Evolutionary conservation across 2,329 filamentous ascomycete species (phyloP).

Genomic region (Escovopsis sp.): DNA sequence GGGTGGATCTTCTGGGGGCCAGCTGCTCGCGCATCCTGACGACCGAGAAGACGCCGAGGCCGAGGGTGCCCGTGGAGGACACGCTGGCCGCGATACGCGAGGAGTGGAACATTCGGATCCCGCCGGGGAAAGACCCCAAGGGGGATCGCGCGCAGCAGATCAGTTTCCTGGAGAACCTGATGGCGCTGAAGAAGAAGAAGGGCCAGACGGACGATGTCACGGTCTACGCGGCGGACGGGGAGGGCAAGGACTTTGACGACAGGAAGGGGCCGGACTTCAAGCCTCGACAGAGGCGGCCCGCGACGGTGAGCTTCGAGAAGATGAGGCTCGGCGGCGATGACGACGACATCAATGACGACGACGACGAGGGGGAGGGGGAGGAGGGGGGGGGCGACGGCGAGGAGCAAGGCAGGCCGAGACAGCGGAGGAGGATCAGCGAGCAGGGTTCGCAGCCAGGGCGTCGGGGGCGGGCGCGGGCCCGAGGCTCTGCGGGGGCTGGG

Average conservation of each 20-base stretch:
- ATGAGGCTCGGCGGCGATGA: too few species aligned
- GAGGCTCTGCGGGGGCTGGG: slow-evolving; percentile 14
- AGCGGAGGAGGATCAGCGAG: slow-evolving; percentile 3
- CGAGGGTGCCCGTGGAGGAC: slow-evolving; percentile 22
- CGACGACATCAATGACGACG: neutral
- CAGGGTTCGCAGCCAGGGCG: too few species aligned
- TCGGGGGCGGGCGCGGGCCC: too few species aligned
- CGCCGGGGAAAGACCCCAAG: slow-evolving; percentile 27
- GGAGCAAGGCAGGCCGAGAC: slow-evolving; percentile 1
- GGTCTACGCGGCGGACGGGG: slow-evolving; percentile 33
- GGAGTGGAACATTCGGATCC: slow-evolving; percentile 29
- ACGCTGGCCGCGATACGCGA: slow-evolving; percentile 23
- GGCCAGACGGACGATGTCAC: slow-evolving; percentile 53
- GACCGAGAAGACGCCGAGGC: slow-evolving; percentile 43
- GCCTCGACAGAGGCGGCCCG: slow-evolving; percentile 14
- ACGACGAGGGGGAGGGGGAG: slow-evolving; percentile 9
- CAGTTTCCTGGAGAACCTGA: slow-evolving; percentile 50
- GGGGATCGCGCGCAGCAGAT: slow-evolving; percentile 33
- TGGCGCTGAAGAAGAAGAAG: slow-evolving; percentile 45
- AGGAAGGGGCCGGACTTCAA: slow-evolving; percentile 25
- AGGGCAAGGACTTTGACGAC: slow-evolving; percentile 26
- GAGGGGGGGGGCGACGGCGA: slow-evolving; percentile 13
- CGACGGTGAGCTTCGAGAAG: too few species aligned
- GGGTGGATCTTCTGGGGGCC: slow-evolving; percentile 57
- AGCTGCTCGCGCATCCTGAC: slow-evolving; percentile 56